Evolutionary conservation across 2,329 filamentous ascomycete genomes (phyloP).

Genomic region (Aspergillus ustus): DNA sequence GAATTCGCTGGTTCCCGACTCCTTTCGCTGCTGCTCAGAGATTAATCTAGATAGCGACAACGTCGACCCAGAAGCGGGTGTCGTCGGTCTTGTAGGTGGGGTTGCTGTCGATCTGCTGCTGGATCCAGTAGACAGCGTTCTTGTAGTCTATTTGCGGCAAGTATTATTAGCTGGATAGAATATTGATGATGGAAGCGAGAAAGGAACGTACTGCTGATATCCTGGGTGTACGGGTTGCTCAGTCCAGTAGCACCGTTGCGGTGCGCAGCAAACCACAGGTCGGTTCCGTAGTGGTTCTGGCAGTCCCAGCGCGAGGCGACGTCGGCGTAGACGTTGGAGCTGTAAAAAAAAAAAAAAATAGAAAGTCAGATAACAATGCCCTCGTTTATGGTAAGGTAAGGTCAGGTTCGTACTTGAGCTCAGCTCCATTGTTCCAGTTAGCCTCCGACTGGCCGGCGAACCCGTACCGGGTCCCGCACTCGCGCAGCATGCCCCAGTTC

Average conservation of each 20-base stretch:
- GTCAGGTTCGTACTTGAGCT: constrained; percentile 21
- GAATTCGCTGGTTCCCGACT: no score
- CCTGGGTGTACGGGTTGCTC: constrained; percentile 25
- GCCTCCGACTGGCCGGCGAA: constrained; percentile 27
- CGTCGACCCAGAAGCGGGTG: constrained; percentile 35
- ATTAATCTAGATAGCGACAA: constrained; percentile 26
- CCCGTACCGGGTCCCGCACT: constrained; percentile 9
- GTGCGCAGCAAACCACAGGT: constrained; percentile 33
- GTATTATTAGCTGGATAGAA: not conserved
- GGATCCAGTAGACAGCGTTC: constrained; percentile 32
- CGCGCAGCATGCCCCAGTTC: constrained; percentile 16
- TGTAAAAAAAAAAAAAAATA: no score
- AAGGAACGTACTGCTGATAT: constrained; percentile 12
- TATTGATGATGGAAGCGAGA: not conserved
- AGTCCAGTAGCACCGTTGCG: constrained; percentile 30
- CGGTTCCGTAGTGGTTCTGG: constrained; percentile 30
- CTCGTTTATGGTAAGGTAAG: no score
- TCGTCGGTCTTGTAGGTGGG: constrained; percentile 30
- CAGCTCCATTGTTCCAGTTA: constrained; percentile 28
- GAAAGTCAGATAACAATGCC: no score
- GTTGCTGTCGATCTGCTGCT: constrained; percentile 30
- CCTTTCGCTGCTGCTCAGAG: no score
- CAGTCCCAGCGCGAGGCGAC: constrained; percentile 30
- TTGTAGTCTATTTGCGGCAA: constrained; percentile 28
- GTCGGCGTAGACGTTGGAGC: constrained; percentile 26